A percentile compares a stretch with the other conserved stretches of the same genome.
Evolutionary conservation across 306 rosid species (phyloP).

Genomic region (Alnus rubra): DNA sequence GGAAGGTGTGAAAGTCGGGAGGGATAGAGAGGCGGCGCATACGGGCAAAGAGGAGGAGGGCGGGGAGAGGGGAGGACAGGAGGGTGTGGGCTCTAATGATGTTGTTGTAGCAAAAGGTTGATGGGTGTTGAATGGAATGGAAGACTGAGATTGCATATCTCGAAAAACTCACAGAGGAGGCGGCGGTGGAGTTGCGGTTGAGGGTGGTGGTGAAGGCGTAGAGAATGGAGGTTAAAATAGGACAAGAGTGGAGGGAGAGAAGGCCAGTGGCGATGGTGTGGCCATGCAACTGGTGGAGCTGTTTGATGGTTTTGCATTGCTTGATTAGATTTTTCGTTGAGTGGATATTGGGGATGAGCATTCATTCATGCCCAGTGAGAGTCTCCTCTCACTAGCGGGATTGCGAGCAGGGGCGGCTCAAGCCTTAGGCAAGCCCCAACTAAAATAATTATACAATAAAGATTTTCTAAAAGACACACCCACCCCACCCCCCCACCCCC

Average conservation of each 20-base stretch:
- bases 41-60: conserved; percentile 50
- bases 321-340: not conserved
- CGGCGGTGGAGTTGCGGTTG: not conserved
- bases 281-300: conserved; percentile 58
- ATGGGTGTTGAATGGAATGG: conserved; percentile 50
- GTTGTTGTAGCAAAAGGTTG: conserved; percentile 66
- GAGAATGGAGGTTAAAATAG: conserved; percentile 41
- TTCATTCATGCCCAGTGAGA: too few species aligned
- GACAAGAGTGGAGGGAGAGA: conserved; percentile 20
- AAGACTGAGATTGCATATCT: conserved; percentile 53
- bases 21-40: conserved; percentile 54
- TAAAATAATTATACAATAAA: too few species aligned
- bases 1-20: conserved; percentile 74
- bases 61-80: conserved; percentile 50
- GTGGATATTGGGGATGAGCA: too few species aligned
- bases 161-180: conserved; percentile 11
- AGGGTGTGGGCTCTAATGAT: conserved; percentile 65
- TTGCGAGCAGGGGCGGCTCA: too few species aligned
- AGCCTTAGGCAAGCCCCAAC: too few species aligned
- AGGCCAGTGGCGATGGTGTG: conserved; percentile 42
- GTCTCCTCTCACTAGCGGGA: too few species aligned
- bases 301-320: conserved; percentile 50
- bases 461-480: too few species aligned
- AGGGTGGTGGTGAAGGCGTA: conserved; percentile 38
- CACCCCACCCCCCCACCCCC: too few species aligned